Percentiles rank a stretch among this genome's conserved stretches.
phyloP scores from a whole-genome alignment of 176 grass and related monocot genomes.

The Poa pratensis region DNA sequence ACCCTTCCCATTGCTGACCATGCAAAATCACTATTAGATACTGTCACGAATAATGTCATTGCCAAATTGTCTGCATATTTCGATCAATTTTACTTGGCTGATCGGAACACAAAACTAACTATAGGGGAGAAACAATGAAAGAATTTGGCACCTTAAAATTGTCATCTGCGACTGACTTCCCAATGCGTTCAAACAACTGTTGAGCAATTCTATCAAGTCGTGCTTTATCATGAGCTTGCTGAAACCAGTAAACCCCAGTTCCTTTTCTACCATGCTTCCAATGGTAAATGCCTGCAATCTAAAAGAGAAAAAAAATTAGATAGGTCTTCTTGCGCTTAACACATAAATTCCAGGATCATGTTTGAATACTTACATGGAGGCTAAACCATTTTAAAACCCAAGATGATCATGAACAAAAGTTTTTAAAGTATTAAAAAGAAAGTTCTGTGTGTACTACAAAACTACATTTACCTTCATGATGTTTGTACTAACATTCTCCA shows the following conservation, averaged over 20 bases:
- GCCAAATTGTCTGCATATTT: background rate
- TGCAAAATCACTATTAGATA: slow-evolving; percentile 52
- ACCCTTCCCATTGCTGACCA: slow-evolving; percentile 93
- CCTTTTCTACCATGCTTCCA: slow-evolving; percentile 98
- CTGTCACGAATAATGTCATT: slow-evolving; percentile 35
- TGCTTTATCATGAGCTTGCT: slow-evolving; percentile 81
- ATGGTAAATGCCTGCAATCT: slow-evolving; percentile 87
- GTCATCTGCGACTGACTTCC: slow-evolving; percentile 84
- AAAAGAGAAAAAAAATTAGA: slow-evolving; percentile 37
- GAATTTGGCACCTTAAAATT: slow-evolving; percentile 78
- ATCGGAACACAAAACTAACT: slow-evolving; percentile 15
- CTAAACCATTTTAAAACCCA: slow-evolving; percentile 40
- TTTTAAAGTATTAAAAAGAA: slow-evolving; percentile 14
- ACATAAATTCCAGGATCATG: background rate
- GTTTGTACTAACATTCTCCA: slow-evolving; percentile 72
- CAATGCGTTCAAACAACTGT: slow-evolving; percentile 83
- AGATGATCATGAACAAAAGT: slow-evolving; percentile 20
- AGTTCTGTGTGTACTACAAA: slow-evolving; percentile 7
- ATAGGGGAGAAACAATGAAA: slow-evolving; percentile 29
- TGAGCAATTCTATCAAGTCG: slow-evolving; percentile 88
- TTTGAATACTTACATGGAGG: slow-evolving; percentile 1
- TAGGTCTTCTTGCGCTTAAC: slow-evolving; percentile 25
- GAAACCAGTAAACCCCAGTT: slow-evolving; percentile 93
- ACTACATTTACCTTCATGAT: slow-evolving; percentile 83
- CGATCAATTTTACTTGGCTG: slow-evolving; percentile 10